These are phyloP conservation scores for Candida pini DNA, from an alignment of 805 yeast genomes.

Conservation along the genomic window DNA sequence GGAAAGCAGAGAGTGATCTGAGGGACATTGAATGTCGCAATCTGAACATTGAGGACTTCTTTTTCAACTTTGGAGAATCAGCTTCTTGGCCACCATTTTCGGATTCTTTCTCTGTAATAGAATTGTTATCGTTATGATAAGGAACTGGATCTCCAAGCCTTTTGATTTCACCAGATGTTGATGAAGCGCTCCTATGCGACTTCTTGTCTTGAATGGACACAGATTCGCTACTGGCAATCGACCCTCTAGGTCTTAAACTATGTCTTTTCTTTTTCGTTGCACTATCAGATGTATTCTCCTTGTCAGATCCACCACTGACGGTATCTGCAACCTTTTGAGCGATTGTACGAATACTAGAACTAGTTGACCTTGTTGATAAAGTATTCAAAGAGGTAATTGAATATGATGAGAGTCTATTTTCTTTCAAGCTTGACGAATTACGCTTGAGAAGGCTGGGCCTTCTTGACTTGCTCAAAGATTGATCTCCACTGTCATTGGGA, in stretches of 20 bases:
- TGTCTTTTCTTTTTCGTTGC: conserved; percentile 1
- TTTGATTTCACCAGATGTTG: not conserved
- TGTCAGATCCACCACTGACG: conserved; percentile 5
- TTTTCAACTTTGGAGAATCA: conserved; percentile 10
- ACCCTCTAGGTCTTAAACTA: conserved; percentile 1
- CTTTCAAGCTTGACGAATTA: conserved; percentile 2
- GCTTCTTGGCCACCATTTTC: not conserved
- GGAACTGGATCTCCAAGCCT: no score
- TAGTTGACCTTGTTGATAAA: conserved; percentile 17
- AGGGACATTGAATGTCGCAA: conserved; percentile 28
- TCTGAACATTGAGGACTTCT: conserved; percentile 18
- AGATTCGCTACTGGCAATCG: not conserved
- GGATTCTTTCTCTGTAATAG: not conserved
- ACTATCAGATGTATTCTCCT: not conserved
- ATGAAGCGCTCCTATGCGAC: not conserved
- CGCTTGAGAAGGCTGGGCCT: conserved; percentile 3
- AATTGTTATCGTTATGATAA: no score
- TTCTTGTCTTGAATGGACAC: not conserved
- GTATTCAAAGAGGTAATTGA: conserved; percentile 16
- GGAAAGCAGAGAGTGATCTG: conserved; percentile 19
- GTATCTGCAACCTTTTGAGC: conserved; percentile 19
- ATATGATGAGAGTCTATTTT: conserved; percentile 13
- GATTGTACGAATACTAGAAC: conserved; percentile 17
- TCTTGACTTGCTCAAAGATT: conserved; percentile 2
- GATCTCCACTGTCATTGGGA: conserved; percentile 1